Percentiles rank a stretch among this genome's conserved stretches.
Evolutionary conservation across 805 yeast species (phyloP).

Genomic region (Yamadazyma phyllophila): DNA sequence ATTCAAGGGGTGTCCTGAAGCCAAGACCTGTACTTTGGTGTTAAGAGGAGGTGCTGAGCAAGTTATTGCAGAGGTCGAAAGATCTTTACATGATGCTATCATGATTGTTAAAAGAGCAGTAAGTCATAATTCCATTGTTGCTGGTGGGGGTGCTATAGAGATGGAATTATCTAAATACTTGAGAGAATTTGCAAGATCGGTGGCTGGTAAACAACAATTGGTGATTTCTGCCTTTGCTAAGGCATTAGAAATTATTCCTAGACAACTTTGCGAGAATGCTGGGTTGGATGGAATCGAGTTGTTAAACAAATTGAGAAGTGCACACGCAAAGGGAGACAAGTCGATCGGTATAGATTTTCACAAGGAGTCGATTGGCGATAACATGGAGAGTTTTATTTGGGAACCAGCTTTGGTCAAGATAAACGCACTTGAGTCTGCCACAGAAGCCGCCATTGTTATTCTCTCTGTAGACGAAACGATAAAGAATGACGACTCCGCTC

Average conservation of each 20-base stretch:
- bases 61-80: constrained; percentile 95
- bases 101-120: constrained; percentile 97
- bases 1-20: constrained; percentile 87
- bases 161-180: constrained; percentile 91
- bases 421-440: constrained; percentile 92
- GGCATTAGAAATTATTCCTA: constrained; percentile 93
- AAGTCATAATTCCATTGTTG: constrained; percentile 82
- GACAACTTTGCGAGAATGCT: constrained; percentile 98
- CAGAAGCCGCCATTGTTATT: constrained; percentile 93
- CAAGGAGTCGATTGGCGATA: constrained; percentile 77
- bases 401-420: constrained; percentile 94
- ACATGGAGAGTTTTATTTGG: constrained; percentile 88
- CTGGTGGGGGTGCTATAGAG: constrained; percentile 99
- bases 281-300: constrained; percentile 97
- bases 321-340: constrained; percentile 88
- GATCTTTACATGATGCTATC: constrained; percentile 96
- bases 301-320: constrained; percentile 84
- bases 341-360: constrained; percentile 95
- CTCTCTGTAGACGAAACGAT: constrained; percentile 96
- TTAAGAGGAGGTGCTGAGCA: constrained; percentile 98
- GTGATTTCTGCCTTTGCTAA: constrained; percentile 90
- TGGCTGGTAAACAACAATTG: constrained; percentile 95
- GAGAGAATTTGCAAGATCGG: constrained; percentile 80
- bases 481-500: constrained; percentile 60
- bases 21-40: constrained; percentile 89